phyloP scores from a whole-genome alignment of 2,329 filamentous ascomycete species.

The Ascochyta fabae region DNA sequence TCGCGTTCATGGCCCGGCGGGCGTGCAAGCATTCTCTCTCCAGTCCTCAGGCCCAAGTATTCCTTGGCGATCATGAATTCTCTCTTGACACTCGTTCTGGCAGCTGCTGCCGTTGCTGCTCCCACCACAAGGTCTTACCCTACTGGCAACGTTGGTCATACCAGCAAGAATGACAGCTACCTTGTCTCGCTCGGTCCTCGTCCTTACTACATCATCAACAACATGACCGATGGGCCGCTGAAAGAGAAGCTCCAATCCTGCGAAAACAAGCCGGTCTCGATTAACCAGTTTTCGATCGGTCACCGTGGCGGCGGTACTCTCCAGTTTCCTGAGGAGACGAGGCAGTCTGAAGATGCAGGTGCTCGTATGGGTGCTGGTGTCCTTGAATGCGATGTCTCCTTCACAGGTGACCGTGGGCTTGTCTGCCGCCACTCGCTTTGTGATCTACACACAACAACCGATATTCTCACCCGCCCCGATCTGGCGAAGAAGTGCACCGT shows the following conservation, averaged over 20 bases:
- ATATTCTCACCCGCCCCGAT: conserved; percentile 67
- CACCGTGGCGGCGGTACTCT: conserved; percentile 67
- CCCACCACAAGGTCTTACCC: conserved; percentile 15
- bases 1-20: not conserved
- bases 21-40: not conserved
- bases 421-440: conserved; percentile 73
- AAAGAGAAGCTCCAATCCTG: conserved; percentile 67
- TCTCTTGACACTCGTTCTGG: conserved; percentile 15
- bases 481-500: conserved; percentile 69
- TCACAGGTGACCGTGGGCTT: conserved; percentile 69
- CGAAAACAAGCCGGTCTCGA: conserved; percentile 60
- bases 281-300: conserved; percentile 64
- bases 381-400: conserved; percentile 71
- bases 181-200: conserved; percentile 66
- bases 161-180: conserved; percentile 21
- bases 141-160: conserved; percentile 5
- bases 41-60: not conserved
- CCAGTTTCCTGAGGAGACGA: conserved; percentile 69
- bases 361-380: conserved; percentile 72
- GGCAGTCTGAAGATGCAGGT: conserved; percentile 65
- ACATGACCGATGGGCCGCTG: conserved; percentile 66
- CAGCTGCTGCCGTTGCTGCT: conserved; percentile 17
- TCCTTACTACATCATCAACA: conserved; percentile 68
- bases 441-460: conserved; percentile 72
- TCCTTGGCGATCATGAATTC: conserved; percentile 4